Conservation (phyloP, 495 filamentous ascomycete genomes). For the Tuber borchii region DNA sequence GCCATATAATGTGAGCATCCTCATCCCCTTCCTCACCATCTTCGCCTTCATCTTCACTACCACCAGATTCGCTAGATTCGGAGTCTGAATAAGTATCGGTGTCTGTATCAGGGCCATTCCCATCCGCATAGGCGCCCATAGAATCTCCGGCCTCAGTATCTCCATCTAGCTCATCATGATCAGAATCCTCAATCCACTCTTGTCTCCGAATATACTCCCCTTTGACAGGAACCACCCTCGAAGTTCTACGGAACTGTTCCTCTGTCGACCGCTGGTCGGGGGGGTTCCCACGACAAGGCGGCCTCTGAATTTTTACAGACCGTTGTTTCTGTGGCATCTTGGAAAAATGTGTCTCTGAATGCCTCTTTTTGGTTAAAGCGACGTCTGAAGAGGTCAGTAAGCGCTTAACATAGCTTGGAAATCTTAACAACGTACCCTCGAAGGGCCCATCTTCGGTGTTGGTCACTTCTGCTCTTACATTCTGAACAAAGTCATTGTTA, state of each 20-base stretch:
- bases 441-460: not conserved
- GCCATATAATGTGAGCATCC: conserved; percentile 20
- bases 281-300: not conserved
- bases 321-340: not conserved
- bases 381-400: not conserved
- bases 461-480: not conserved
- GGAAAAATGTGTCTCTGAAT: not conserved
- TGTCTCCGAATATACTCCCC: not conserved
- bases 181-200: not conserved
- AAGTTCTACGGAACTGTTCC: not conserved
- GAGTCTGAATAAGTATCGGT: not conserved
- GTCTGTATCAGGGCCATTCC: conserved; percentile 13
- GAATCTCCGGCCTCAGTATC: not conserved
- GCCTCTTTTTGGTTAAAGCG: not conserved
- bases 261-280: not conserved
- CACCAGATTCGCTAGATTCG: conserved; percentile 5
- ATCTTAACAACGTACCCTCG: not conserved
- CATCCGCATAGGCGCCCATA: not conserved
- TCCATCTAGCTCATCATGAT: not conserved
- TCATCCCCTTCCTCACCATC: conserved; percentile 7
- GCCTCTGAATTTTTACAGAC: not conserved
- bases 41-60: not conserved
- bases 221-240: not conserved
- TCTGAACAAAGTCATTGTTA: not conserved
- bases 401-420: not conserved